Evolutionary conservation across 2,329 filamentous ascomycete genomes (phyloP), one percentile per base, ranked within the genome.

Genomic region (Neofusicoccum parvum): DNA sequence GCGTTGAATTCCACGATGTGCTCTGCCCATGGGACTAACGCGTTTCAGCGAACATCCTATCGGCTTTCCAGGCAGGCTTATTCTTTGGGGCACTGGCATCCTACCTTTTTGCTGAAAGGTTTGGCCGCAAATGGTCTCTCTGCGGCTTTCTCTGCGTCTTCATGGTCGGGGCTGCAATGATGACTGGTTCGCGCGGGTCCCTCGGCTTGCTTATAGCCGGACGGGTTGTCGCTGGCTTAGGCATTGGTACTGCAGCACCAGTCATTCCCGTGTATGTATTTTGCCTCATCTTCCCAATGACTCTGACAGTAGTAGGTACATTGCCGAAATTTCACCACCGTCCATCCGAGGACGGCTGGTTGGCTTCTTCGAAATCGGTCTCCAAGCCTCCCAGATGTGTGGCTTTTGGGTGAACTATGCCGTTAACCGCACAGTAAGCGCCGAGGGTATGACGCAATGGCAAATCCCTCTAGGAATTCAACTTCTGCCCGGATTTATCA

Each of bases 321-420:
- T 79, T 60, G 74, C 76, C 9, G 77, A 79, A 60, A 76, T 72
- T 7, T 72, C 86, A 0, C 88, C 88, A 2, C 87, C 87, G 0
- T 86, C 87, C 3, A 83, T 90, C 53, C 83, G 88, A 68, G 88
- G 88, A 17, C 82, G 87, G 1, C 81, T 90, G 0, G 86, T 90
- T 27, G 88, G 88, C 60, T 84, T 90, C 62, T 90, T 89, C 74
- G 88, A 90, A 72, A 80, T 90, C 1, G 85, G 86, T 32, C 89
- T 86, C 77, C 88, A 90, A 76, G 80, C 85, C 1, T 85, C 88
- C 37, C 88, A 87, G 27, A 78, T 80, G 74, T 66, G 78, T 6
- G 77, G 78, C 5, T 80, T 80, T 66, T 80, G 78, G 78, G 77
- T 80, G 68, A 80, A 80, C 67, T 80, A 80, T 62, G 75, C 73